Conservation (phyloP, 768 basidiomycete genomes). For the Kwoniella dendrophila region DNA sequence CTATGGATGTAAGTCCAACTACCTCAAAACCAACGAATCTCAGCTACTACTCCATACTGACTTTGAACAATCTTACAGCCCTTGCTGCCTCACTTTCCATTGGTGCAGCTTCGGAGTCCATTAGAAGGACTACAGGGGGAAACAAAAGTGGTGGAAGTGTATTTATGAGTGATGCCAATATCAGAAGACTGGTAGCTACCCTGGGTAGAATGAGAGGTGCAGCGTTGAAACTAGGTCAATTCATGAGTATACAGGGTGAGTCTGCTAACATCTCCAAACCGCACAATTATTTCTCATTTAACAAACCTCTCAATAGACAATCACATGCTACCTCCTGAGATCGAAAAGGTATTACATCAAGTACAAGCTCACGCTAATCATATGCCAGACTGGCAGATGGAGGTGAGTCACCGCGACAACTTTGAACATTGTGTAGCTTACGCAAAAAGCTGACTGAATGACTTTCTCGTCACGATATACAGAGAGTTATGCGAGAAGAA, state of each 20-base stretch:
- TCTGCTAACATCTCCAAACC: no score
- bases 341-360: conserved; percentile 82
- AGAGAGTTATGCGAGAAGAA: conserved; percentile 69
- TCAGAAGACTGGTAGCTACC: conserved; percentile 84
- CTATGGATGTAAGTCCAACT: conserved; percentile 72
- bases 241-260: conserved; percentile 90
- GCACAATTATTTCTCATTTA: neutral
- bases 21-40: neutral
- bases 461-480: conserved; percentile 54
- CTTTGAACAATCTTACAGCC: conserved; percentile 64
- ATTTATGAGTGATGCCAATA: conserved; percentile 88
- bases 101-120: conserved; percentile 83
- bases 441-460: neutral
- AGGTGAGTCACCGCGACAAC: conserved; percentile 64
- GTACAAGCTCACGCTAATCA: conserved; percentile 97
- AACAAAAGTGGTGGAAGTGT: conserved; percentile 59
- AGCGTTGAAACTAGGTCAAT: conserved; percentile 93
- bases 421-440: neutral
- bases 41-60: neutral
- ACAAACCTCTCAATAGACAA: conserved; percentile 65
- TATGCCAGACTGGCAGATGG: conserved; percentile 99
- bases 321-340: conserved; percentile 78
- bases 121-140: conserved; percentile 66
- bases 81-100: conserved; percentile 85
- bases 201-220: conserved; percentile 96